phyloP scores from a whole-genome alignment of 164 flowering plant genomes.

The Vitis amurensis region DNA sequence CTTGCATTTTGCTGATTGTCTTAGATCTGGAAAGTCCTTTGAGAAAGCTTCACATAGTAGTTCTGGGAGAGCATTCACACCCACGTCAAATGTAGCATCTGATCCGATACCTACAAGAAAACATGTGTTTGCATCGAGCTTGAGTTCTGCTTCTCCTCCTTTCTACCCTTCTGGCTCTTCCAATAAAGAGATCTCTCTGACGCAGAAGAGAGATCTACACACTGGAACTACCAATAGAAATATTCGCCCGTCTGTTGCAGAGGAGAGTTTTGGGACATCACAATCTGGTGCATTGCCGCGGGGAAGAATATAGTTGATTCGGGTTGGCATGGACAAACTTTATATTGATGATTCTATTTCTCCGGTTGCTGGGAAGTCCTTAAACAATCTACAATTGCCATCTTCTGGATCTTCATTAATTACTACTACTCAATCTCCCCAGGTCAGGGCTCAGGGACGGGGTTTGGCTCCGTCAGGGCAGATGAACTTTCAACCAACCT shows the following conservation, averaged over 20 bases:
- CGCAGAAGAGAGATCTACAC: slow-evolving; percentile 60
- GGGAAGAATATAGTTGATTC: slow-evolving; percentile 53
- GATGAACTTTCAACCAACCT: slow-evolving; percentile 42
- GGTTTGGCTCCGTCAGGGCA: slow-evolving; percentile 39
- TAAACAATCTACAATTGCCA: slow-evolving; percentile 34
- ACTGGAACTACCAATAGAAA: slow-evolving; percentile 41
- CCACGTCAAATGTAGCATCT: slow-evolving; percentile 40
- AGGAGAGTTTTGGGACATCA: slow-evolving; percentile 35
- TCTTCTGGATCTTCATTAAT: slow-evolving; percentile 44
- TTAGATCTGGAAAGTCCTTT: slow-evolving; percentile 51
- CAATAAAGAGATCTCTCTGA: slow-evolving; percentile 45
- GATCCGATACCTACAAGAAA: slow-evolving; percentile 44
- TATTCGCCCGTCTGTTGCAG: slow-evolving; percentile 29
- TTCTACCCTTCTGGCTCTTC: slow-evolving; percentile 95
- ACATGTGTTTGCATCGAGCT: slow-evolving; percentile 64
- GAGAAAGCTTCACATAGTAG: slow-evolving; percentile 44
- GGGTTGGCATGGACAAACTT: slow-evolving; percentile 46
- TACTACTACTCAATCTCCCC: slow-evolving; percentile 33
- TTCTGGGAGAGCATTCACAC: slow-evolving; percentile 33
- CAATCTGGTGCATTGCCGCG: slow-evolving; percentile 42
- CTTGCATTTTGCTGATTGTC: slow-evolving; percentile 2
- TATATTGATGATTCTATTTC: slow-evolving; percentile 46
- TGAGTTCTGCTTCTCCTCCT: slow-evolving; percentile 92
- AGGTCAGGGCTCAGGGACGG: slow-evolving; percentile 56
- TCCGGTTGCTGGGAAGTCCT: slow-evolving; percentile 44